These are phyloP conservation scores for Pisolithus marmoratus DNA, from an alignment of 768 basidiomycete species.

Conservation along the genomic window DNA sequence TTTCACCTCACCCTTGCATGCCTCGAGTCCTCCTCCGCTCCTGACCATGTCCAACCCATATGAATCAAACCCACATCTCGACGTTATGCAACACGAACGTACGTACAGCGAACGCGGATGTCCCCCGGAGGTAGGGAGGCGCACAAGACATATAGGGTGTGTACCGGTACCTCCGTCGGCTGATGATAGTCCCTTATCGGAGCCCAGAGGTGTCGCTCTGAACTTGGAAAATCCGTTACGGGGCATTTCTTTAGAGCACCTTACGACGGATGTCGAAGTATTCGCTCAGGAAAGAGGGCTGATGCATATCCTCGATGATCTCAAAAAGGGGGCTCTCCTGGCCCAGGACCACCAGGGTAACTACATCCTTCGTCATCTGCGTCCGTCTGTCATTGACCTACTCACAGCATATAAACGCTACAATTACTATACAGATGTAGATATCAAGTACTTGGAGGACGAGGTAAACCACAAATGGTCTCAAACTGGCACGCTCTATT, in stretches of 20 bases:
- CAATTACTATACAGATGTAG: slow-evolving; percentile 32
- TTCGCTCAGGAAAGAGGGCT: slow-evolving; percentile 39
- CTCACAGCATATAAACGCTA: slow-evolving; percentile 30
- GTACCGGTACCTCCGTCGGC: too few species aligned
- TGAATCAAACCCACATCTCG: too few species aligned
- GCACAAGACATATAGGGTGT: too few species aligned
- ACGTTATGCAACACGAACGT: too few species aligned
- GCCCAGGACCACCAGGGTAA: slow-evolving; percentile 55
- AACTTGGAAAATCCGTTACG: slow-evolving; percentile 46
- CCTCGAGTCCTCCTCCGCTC: too few species aligned
- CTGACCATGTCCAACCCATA: too few species aligned
- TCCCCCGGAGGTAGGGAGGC: too few species aligned
- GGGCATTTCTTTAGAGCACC: slow-evolving; percentile 50
- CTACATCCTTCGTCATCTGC: slow-evolving; percentile 33
- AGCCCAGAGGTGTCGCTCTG: too few species aligned
- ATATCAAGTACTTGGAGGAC: slow-evolving; percentile 32
- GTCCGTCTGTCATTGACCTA: slow-evolving; percentile 30
- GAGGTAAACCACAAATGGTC: slow-evolving; percentile 40
- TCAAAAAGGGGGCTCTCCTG: slow-evolving; percentile 64
- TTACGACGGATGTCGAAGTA: slow-evolving; percentile 48
- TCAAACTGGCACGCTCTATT: slow-evolving; percentile 38
- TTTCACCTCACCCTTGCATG: too few species aligned
- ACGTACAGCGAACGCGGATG: too few species aligned
- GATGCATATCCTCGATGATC: slow-evolving; percentile 35
- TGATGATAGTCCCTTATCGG: too few species aligned